phyloP scores from a whole-genome alignment of 2,329 filamentous ascomycete genomes.

The Alternaria triticina region DNA sequence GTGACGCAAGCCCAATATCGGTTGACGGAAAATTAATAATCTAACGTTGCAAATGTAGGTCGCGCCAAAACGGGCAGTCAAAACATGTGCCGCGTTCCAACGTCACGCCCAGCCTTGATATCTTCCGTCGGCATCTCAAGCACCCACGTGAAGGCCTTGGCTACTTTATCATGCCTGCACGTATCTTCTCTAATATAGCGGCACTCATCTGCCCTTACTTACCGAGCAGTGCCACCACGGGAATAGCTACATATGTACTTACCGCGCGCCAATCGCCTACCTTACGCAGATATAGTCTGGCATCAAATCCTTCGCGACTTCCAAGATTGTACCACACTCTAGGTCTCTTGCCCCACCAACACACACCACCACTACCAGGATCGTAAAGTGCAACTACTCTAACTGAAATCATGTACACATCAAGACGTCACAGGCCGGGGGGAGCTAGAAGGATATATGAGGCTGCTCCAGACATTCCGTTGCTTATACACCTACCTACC shows the following conservation, averaged over 20 bases:
- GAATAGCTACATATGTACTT: neutral
- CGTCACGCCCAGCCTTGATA: neutral
- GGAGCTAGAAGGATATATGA: neutral
- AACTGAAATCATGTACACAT: too few species aligned
- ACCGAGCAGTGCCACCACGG: fast-evolving
- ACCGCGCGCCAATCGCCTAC: neutral
- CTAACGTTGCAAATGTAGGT: neutral
- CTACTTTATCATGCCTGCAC: neutral
- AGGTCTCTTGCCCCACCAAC: too few species aligned
- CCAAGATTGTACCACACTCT: neutral
- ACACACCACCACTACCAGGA: too few species aligned
- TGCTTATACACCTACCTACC: neutral
- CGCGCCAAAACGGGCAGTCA: neutral
- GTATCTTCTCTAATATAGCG: neutral
- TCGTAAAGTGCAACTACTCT: too few species aligned
- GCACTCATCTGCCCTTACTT: neutral
- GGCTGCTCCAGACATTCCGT: neutral
- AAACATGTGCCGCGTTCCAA: neutral
- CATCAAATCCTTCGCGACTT: neutral
- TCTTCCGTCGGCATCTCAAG: neutral
- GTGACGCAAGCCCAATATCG: neutral
- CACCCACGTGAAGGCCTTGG: neutral
- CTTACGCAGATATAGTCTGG: neutral
- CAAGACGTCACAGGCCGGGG: neutral
- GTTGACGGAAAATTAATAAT: neutral